Evolutionary conservation across 2,329 filamentous ascomycete species (phyloP).

Genomic region (Apiospora aurea): DNA sequence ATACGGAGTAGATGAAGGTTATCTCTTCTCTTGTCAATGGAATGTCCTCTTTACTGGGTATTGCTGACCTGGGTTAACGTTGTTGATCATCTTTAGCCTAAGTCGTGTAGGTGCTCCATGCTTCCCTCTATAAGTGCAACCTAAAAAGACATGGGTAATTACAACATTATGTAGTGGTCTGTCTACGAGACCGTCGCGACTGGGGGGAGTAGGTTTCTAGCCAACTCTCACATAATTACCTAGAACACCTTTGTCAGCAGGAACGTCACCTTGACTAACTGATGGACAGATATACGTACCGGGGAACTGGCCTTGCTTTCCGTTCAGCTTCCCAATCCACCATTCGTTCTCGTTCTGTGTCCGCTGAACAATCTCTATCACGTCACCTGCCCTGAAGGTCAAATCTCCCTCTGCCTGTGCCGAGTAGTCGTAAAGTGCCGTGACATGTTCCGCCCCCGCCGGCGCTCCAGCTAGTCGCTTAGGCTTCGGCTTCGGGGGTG

Average conservation of each 20-base stretch:
- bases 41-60: conserved; percentile 1
- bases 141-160: conserved; percentile 9
- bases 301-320: conserved; percentile 90
- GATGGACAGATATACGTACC: conserved; percentile 63
- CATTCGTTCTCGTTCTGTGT: conserved; percentile 96
- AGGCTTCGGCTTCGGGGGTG: conserved; percentile 77
- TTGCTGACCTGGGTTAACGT: conserved; percentile 18
- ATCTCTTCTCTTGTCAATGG: conserved; percentile 11
- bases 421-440: conserved; percentile 94
- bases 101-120: conserved; percentile 9
- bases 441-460: conserved; percentile 74
- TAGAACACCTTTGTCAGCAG: conserved; percentile 36
- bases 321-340: conserved; percentile 87
- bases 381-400: conserved; percentile 86
- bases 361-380: conserved; percentile 84
- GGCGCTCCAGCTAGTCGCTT: conserved; percentile 77
- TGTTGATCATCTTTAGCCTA: neutral
- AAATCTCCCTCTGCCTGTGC: conserved; percentile 94
- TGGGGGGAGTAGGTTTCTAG: conserved; percentile 32
- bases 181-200: conserved; percentile 10
- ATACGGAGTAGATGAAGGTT: neutral
- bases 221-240: conserved; percentile 59
- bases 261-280: neutral
- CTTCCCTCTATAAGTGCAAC: conserved; percentile 8
- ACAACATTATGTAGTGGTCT: conserved; percentile 21